Base-by-base conservation (phyloP, 768 basidiomycete species). In the Boletus reticulatus region DNA sequence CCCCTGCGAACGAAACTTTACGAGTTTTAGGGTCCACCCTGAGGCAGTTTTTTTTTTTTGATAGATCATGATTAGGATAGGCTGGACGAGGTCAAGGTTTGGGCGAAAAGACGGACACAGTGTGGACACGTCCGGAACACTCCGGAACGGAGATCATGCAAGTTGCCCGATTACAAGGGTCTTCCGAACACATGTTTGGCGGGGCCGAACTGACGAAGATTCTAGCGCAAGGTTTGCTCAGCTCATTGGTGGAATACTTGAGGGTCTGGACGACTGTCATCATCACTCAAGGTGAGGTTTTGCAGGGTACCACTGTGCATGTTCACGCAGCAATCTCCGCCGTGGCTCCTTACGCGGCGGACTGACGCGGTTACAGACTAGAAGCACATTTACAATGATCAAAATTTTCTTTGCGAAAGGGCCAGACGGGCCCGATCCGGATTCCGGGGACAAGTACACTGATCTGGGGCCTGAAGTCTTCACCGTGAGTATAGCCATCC, bases 11-110 rank as follows among this genome's bases (percentile, higher is more conserved):
- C 50, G 53, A 53, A 63, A 60, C 66, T 56, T 66, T 60, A 58
- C 52, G 53, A 32, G 51, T 55, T 68, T 63, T 59, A 58, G 70
- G 70, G 70, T 72, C 58, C 60, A 61, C 70, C 70, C 70, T 72
- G 70, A 67, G 32, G 49, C 50, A 57, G 57, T 34, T 53, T 55
- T 48, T 53, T 49, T 38, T 53, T 57, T 48, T 55, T 50, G 55
- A 56, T 55, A 42, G 46, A 59, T 53, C 58, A 53, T 57, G 59
- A 57, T 43, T 50, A 48, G 56, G 48, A 38, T 24, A 43, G 54
- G 58, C 55, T 53, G 52, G 50, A 36, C 27, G 42, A 37, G 24
- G 61, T 36, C 44, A 17, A 13, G 13, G 51, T 46, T 58, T 55
- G 55, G 20, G 43, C 53, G 53, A 54, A 39, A 53, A 58, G 49